Evolutionary conservation across 139 green algal species (phyloP), one percentile per base, ranked within the genome.

Genomic region (Tetradesmus lagerheimii): DNA sequence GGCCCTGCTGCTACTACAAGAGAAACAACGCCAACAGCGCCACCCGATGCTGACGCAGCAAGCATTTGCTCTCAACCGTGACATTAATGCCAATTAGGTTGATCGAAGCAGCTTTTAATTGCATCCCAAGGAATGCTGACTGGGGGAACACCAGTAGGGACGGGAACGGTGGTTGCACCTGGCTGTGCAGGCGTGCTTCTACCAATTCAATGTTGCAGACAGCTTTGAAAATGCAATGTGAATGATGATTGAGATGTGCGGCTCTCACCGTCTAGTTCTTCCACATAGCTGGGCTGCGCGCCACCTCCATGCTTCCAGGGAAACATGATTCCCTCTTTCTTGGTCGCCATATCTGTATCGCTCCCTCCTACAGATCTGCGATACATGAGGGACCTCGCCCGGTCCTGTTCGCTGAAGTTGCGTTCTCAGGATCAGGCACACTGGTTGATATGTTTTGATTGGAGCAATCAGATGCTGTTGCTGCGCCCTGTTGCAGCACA

Each of bases 261-360:
- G 67, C 31, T 38, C 79, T 39, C 62, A 77, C 81, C 83, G 64
- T 88, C 83, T 4, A 88, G 41, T n/a, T 88, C 83, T 41, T 88
- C 83, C 12, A 66, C 27, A 74, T 88, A 88, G 83, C 64, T 80
- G 29, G 83, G 27, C 57, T 71, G 57, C 31, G 57, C 57, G 2
- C 57, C 57, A 31, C 20, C 25, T 6, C 57, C 57, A 31, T 71
- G 57, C 23, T 71, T n/a, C 57, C 57, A 71, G 3, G 57, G 57
- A n/a, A 71, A 71, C 14, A 71, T 20, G 57, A 71, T 71, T 31
- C 57, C 57, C 23, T 71, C 57, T 23, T 71, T 71, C 8, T 31
- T 71, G 25, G 23, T 71, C 8, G 57, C 23, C 57, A 71, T 71
- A 8, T 6, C 57, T 71, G 57, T 31, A 9, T 71, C 57, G 20